Conservation (phyloP, 306 rosid genomes). For the Pueraria montana region DNA sequence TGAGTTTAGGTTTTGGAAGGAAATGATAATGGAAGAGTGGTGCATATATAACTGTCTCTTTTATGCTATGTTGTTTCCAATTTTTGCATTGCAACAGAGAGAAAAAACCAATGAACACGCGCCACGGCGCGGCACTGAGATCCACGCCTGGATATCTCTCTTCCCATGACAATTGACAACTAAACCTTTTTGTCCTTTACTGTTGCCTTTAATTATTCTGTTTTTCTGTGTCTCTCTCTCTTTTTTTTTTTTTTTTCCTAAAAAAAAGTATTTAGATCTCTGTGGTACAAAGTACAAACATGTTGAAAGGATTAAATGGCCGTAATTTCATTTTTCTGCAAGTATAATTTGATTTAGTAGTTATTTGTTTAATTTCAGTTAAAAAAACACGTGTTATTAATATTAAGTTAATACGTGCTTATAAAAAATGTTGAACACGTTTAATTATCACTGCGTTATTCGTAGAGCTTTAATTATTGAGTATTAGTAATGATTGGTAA, state of each 20-base stretch:
- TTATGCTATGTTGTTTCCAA: background rate
- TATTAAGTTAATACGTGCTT: background rate
- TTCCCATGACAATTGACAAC: background rate
- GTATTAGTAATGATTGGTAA: too few species aligned
- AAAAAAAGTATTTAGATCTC: background rate
- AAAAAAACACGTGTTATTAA: background rate
- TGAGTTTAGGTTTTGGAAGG: background rate
- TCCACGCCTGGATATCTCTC: constrained; percentile 1
- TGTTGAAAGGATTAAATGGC: background rate
- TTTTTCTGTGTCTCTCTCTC: background rate
- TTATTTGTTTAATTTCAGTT: background rate
- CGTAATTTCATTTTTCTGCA: background rate
- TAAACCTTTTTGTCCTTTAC: constrained; percentile 4
- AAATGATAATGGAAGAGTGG: background rate
- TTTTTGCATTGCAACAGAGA: background rate
- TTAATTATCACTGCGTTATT: too few species aligned
- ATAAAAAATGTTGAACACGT: background rate
- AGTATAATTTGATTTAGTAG: background rate
- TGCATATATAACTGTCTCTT: background rate
- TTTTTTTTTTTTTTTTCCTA: background rate
- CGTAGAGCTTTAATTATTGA: too few species aligned
- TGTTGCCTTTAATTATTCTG: background rate
- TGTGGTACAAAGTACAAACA: background rate
- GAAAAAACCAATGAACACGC: background rate
- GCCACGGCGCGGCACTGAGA: background rate